Evolutionary conservation across 139 green algal species (phyloP).

Genomic region (Diplosphaera chodatii): DNA sequence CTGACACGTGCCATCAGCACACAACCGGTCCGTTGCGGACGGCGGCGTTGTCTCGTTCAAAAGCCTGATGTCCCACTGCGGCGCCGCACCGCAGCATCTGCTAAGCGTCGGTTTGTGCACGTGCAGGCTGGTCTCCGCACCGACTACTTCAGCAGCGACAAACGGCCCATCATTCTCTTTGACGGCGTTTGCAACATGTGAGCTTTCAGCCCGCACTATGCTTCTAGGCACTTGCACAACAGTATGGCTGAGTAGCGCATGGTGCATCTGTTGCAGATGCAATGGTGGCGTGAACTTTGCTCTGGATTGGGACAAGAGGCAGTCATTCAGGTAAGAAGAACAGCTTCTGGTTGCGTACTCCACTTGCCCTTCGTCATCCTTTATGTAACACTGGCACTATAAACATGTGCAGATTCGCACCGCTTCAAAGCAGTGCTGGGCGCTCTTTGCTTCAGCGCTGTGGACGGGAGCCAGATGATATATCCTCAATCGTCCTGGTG

Average conservation of each 20-base stretch:
- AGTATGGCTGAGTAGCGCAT: too few species aligned
- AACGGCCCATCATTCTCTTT: constrained; percentile 71
- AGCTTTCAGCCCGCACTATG: too few species aligned
- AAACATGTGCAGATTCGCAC: constrained; percentile 38
- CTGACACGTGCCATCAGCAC: too few species aligned
- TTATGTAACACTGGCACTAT: too few species aligned
- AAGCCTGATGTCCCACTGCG: too few species aligned
- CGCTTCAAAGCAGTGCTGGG: constrained; percentile 66
- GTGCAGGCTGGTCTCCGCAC: background rate
- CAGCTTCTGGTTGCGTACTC: background rate
- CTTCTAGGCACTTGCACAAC: too few species aligned
- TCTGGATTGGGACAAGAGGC: constrained; percentile 53
- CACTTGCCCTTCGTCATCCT: too few species aligned
- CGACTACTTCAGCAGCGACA: constrained; percentile 60
- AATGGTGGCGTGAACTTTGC: constrained; percentile 78
- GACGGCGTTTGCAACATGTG: constrained; percentile 81
- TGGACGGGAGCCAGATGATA: constrained; percentile 62
- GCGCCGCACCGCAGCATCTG: too few species aligned
- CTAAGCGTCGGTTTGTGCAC: too few species aligned
- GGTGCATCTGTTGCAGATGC: constrained; percentile 46
- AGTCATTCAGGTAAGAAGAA: constrained; percentile 22
- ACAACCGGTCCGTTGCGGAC: too few species aligned
- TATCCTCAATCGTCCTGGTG: constrained; percentile 80
- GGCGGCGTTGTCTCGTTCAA: too few species aligned
- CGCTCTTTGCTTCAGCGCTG: constrained; percentile 51